These are phyloP conservation scores for Hypericum androsaemum DNA, from an alignment of 345 rosid genomes.

Conservation along the genomic window DNA sequence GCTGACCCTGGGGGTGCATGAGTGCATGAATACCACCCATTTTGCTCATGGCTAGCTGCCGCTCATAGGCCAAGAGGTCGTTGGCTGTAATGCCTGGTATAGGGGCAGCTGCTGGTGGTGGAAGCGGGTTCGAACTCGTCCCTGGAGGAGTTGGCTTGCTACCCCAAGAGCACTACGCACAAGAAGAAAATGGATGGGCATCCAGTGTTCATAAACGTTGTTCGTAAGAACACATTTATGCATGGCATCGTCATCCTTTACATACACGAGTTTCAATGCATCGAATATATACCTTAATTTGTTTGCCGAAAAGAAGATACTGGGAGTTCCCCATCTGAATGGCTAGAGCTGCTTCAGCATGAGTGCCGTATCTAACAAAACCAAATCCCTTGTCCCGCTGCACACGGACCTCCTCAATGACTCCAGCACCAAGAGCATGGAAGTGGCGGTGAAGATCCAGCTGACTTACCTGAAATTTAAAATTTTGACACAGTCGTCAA, in stretches of 20 bases:
- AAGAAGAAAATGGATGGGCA: background rate
- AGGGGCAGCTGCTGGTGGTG: conserved; percentile 68
- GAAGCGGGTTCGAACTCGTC: conserved; percentile 84
- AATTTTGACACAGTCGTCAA: background rate
- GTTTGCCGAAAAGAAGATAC: conserved; percentile 69
- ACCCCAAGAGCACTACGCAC: conserved; percentile 83
- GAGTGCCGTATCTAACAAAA: conserved; percentile 81
- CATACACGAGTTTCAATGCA: background rate
- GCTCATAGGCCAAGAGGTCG: conserved; percentile 67
- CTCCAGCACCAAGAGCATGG: conserved; percentile 83
- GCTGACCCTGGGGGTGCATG: conserved; percentile 83
- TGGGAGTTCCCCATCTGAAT: conserved; percentile 86
- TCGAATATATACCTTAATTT: conserved; percentile 57
- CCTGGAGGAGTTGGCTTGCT: conserved; percentile 89
- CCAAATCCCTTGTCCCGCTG: conserved; percentile 98
- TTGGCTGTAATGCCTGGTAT: conserved; percentile 60
- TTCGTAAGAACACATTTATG: background rate
- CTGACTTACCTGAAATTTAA: conserved; percentile 57
- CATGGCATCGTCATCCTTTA: background rate
- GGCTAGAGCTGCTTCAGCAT: conserved; percentile 82
- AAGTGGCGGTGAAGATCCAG: conserved; percentile 86
- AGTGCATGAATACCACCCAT: conserved; percentile 71
- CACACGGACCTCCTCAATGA: conserved; percentile 87
- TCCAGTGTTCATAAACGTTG: background rate
- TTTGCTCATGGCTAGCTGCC: conserved; percentile 72